These are phyloP conservation scores for Lichtheimia hyalospora DNA, from an alignment of 371 early-diverging fungal species.

Conservation along the genomic window DNA sequence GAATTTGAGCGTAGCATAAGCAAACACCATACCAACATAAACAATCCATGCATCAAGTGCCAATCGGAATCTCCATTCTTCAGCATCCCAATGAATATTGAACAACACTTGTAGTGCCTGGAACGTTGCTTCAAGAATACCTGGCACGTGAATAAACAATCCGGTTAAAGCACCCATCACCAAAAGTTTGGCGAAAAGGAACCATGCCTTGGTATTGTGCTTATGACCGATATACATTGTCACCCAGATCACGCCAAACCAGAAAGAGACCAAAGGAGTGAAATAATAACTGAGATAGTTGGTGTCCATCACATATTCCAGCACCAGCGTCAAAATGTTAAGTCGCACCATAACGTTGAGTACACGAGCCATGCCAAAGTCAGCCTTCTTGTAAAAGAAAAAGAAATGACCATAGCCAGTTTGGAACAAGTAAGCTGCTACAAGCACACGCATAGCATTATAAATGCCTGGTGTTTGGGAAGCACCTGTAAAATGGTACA, in stretches of 20 bases:
- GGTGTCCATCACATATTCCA: conserved; percentile 68
- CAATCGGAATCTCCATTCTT: conserved; percentile 69
- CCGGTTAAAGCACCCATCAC: conserved; percentile 39
- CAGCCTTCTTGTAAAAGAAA: conserved; percentile 68
- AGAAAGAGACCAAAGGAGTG: conserved; percentile 73
- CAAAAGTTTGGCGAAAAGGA: conserved; percentile 56
- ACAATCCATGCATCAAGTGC: conserved; percentile 63
- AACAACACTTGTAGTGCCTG: conserved; percentile 30
- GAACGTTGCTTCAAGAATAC: conserved; percentile 45
- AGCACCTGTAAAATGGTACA: conserved; percentile 74
- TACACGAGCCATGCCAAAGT: conserved; percentile 62
- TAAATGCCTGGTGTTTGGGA: conserved; percentile 66
- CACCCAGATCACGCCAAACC: conserved; percentile 67
- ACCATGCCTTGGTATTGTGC: conserved; percentile 40
- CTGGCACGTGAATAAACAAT: conserved; percentile 39
- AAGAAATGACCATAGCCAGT: conserved; percentile 78
- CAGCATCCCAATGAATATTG: conserved; percentile 57
- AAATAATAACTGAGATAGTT: conserved; percentile 76
- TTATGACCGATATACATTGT: conserved; percentile 58
- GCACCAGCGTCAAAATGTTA: conserved; percentile 65
- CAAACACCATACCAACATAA: conserved; percentile 59
- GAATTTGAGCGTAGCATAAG: conserved; percentile 45
- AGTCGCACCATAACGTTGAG: conserved; percentile 66
- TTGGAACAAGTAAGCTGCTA: conserved; percentile 78
- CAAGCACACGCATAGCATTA: conserved; percentile 70